Conservation (phyloP, 164 flowering plant species). For the Cinnamomum micranthum region DNA sequence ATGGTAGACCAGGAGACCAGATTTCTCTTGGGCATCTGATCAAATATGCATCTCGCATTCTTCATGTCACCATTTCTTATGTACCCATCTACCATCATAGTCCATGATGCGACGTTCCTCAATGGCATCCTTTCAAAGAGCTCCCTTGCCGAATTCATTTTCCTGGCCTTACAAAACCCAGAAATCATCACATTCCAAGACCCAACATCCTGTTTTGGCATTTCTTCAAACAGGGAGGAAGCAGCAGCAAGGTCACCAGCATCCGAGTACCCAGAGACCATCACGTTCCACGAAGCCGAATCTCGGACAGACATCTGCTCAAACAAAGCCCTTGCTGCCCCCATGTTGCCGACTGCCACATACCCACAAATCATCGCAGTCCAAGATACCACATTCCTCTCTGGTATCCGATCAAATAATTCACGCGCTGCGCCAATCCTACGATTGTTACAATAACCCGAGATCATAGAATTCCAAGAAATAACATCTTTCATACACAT, state of each 20-base stretch:
- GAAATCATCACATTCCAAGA: slow-evolving; percentile 39
- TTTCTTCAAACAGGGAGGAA: slow-evolving; percentile 20
- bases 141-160: slow-evolving; percentile 25
- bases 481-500: slow-evolving; percentile 29
- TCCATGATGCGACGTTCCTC: slow-evolving; percentile 32
- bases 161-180: slow-evolving; percentile 34
- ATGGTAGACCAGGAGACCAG: slow-evolving; percentile 41
- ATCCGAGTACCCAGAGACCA: slow-evolving; percentile 35
- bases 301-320: slow-evolving; percentile 31
- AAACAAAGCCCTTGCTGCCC: slow-evolving; percentile 25
- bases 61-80: slow-evolving; percentile 25
- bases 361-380: slow-evolving; percentile 37
- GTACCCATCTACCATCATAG: slow-evolving; percentile 40
- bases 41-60: slow-evolving; percentile 28
- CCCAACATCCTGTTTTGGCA: slow-evolving; percentile 26
- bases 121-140: slow-evolving; percentile 27
- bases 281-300: slow-evolving; percentile 30
- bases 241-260: slow-evolving; percentile 31
- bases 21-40: slow-evolving; percentile 37
- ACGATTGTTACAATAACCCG: slow-evolving; percentile 24
- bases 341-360: slow-evolving; percentile 31
- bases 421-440: slow-evolving; percentile 23
- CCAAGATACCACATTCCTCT: slow-evolving; percentile 43
- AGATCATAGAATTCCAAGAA: slow-evolving; percentile 44
- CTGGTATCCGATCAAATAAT: slow-evolving; percentile 31